Percentiles rank a stretch among this genome's conserved stretches.
phyloP scores from a whole-genome alignment of 257 asterid genomes.

The Avicennia marina region DNA sequence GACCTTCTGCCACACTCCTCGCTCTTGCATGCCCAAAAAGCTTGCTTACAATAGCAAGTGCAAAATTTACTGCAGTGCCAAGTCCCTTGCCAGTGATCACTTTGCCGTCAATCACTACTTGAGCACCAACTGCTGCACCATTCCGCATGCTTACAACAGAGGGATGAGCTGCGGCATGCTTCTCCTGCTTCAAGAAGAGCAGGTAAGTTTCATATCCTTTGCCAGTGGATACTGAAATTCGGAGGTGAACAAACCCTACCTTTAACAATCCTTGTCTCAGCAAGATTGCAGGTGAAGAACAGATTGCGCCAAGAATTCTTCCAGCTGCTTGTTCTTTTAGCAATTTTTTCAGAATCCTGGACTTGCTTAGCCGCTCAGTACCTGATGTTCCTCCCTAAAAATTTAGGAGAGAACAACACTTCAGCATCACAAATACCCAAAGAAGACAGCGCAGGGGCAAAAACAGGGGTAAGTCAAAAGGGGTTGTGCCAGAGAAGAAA shows the following conservation, averaged over 20 bases:
- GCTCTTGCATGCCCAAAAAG: conserved; percentile 82
- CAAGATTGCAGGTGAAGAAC: conserved; percentile 59
- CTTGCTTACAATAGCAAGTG: conserved; percentile 72
- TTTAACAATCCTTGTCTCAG: conserved; percentile 64
- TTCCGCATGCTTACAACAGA: conserved; percentile 33
- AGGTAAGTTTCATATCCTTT: conserved; percentile 3
- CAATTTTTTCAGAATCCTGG: conserved; percentile 65
- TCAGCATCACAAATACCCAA: background rate
- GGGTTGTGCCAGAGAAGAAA: background rate
- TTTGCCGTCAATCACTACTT: conserved; percentile 72
- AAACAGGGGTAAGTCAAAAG: background rate
- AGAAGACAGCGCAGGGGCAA: background rate
- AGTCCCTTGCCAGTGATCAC: conserved; percentile 77
- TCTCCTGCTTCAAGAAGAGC: conserved; percentile 45
- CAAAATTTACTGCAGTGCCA: conserved; percentile 54
- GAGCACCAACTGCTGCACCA: conserved; percentile 36
- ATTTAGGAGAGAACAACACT: background rate
- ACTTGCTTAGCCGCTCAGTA: conserved; percentile 54
- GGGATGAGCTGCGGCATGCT: conserved; percentile 59
- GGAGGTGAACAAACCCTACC: conserved; percentile 47
- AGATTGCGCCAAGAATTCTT: conserved; percentile 66
- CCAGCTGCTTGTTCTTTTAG: conserved; percentile 69
- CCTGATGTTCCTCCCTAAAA: conserved; percentile 64
- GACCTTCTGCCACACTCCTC: conserved; percentile 94
- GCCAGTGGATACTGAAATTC: background rate